Evolutionary conservation across 179 eudicot genomes (phyloP).

Genomic region (Spinacia oleracea): DNA sequence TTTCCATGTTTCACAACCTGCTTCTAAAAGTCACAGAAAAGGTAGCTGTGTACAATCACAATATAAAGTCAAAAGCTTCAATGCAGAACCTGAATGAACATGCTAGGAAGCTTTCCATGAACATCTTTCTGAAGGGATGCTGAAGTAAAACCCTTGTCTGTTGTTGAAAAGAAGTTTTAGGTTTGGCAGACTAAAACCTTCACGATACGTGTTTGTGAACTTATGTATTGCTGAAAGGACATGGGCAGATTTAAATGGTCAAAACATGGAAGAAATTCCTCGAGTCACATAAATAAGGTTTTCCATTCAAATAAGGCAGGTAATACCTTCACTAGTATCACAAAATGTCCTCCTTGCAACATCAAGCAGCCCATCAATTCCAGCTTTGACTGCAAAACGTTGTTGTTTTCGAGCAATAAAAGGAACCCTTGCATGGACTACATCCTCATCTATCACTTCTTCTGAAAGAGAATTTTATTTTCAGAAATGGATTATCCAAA

Average conservation of each 20-base stretch:
- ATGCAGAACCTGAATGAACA: conserved; percentile 84
- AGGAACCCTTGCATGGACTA: conserved; percentile 89
- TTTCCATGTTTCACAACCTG: conserved; percentile 95
- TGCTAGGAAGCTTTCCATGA: conserved; percentile 89
- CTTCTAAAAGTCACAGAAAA: conserved; percentile 34
- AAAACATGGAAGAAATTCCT: conserved; percentile 1
- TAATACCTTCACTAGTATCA: conserved; percentile 95
- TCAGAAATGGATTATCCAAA: not conserved
- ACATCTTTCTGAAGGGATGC: conserved; percentile 85
- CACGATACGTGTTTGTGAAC: conserved; percentile 88
- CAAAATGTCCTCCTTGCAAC: conserved; percentile 94
- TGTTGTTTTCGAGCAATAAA: conserved; percentile 98
- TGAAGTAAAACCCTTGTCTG: conserved; percentile 93
- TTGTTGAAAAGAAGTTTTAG: conserved; percentile 90
- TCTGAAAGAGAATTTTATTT: conserved; percentile 44
- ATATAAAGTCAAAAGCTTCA: conserved; percentile 23
- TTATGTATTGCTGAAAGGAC: conserved; percentile 83
- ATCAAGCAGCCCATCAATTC: conserved; percentile 95
- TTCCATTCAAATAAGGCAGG: conserved; percentile 4
- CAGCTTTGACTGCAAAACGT: conserved; percentile 96
- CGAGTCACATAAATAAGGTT: not conserved
- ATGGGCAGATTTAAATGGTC: conserved; percentile 11
- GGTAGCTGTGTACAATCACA: conserved; percentile 8
- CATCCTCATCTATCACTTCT: conserved; percentile 95
- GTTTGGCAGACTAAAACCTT: conserved; percentile 82